Base-by-base conservation (phyloP, 352 stramenopile species). In the Pythium apleroticum region DNA sequence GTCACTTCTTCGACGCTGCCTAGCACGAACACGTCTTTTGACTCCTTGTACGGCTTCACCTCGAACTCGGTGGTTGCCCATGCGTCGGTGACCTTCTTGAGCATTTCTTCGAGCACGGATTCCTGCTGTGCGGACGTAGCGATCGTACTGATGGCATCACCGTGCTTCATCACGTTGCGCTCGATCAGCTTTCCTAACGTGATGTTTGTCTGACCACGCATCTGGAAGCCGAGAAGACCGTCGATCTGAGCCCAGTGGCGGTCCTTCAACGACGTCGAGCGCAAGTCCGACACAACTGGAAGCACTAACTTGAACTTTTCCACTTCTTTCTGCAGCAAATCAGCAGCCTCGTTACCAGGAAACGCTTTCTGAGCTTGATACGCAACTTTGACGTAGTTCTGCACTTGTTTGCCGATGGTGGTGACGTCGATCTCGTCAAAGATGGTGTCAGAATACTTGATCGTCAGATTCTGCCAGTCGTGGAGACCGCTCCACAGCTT, bases 11-110 rank as follows among this genome's bases (percentile, higher is more conserved):
- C 90, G 1, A 96, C 85, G 53, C 91, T 95, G 0, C 93, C 94
- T 0, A 98, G 73, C 12, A 98, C 89, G 54, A 97, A 98, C 7
- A 97, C 72, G 49, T 97, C 94, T 62, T 98, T 98, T 15, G 86
- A 81, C 22, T 98, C 93, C 60, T 98, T 98, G 74, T 98, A 97
- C 2, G 67, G 69, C 45, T 97, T 97, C 12, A 98, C 89, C 41
- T 98, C 90, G 49, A 98, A 97, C 68, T 98, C 90, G 5, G 84
- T 93, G 6, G 74, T 86, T 1, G 89, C 76, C 93, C 93, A 98
- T 8, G 77, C 84, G n/a, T 86, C 76, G 0, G 78, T 92, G n/a
- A 98, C 90, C 68, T 98, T 98, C 27, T 87, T 84, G 25, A 98
- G 86, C 90, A 97, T 98, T 62, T 94, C 90, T 61, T 98, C 93